Conservation (phyloP, 495 filamentous ascomycete genomes). For the Tuber umbilicatum region DNA sequence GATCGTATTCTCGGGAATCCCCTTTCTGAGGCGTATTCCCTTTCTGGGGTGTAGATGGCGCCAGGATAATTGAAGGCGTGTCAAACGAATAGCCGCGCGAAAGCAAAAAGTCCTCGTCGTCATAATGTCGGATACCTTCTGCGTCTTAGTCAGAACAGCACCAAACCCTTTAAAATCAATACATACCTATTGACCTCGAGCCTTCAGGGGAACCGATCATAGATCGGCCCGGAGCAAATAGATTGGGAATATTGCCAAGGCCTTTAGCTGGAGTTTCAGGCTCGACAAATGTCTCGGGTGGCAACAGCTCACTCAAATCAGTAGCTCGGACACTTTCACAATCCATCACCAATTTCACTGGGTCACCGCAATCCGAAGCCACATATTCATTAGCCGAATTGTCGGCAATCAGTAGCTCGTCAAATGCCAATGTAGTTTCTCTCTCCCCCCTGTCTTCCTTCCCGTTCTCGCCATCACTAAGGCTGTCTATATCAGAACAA, state of each 20-base stretch:
- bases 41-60: constrained; percentile 27
- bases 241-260: neutral
- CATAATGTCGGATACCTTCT: neutral
- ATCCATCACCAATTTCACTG: neutral
- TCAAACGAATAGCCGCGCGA: constrained; percentile 2
- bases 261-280: neutral
- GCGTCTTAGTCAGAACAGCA: neutral
- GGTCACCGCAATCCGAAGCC: neutral
- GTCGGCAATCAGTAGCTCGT: neutral
- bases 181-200: constrained; percentile 1
- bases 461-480: neutral
- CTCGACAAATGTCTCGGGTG: neutral
- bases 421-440: neutral
- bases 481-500: constrained; percentile 19
- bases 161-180: neutral
- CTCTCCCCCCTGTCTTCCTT: neutral
- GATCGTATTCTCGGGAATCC: neutral
- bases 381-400: neutral
- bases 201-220: neutral
- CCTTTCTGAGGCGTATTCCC: neutral
- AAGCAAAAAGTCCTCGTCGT: neutral
- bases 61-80: constrained; percentile 20
- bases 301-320: neutral
- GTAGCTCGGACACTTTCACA: neutral
- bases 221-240: neutral